Evolutionary conservation across 805 yeast genomes (phyloP).

Genomic region (Candida wancherniae): DNA sequence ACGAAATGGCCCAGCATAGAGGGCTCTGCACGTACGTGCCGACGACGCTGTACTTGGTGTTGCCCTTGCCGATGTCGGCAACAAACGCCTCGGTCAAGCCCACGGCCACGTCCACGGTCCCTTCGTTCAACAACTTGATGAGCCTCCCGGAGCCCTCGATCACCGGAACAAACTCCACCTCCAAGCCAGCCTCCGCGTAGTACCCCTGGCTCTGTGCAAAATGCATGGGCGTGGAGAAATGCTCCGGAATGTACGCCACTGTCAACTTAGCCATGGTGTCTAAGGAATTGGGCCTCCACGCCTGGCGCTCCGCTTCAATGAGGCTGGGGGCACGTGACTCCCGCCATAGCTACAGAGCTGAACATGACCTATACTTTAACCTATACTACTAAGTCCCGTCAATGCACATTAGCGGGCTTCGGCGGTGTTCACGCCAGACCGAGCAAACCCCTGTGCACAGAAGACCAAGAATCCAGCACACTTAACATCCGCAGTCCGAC

Average conservation of each 20-base stretch:
- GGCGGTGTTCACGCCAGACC: too few relatives aligned
- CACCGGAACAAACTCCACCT: slow-evolving; percentile 60
- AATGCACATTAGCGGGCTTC: too few relatives aligned
- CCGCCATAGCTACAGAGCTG: too few relatives aligned
- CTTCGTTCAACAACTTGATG: slow-evolving; percentile 62
- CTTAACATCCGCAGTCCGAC: slow-evolving; percentile 18
- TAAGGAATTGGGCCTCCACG: too few relatives aligned
- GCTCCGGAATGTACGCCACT: slow-evolving; percentile 89
- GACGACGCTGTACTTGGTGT: slow-evolving; percentile 55
- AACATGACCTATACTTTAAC: too few relatives aligned
- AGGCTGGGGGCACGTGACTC: too few relatives aligned
- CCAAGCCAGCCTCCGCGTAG: slow-evolving; percentile 45
- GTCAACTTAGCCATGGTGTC: slow-evolving; percentile 23
- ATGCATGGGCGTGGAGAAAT: slow-evolving; percentile 81
- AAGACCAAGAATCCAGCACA: too few relatives aligned
- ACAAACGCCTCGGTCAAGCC: slow-evolving; percentile 92
- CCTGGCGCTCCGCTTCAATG: too few relatives aligned
- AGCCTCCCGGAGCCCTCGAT: slow-evolving; percentile 88
- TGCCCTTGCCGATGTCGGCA: slow-evolving; percentile 73
- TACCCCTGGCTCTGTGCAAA: slow-evolving; percentile 61
- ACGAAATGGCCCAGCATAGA: slow-evolving; percentile 83
- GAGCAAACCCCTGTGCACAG: too few relatives aligned
- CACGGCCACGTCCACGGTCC: slow-evolving; percentile 71
- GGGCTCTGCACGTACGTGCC: slow-evolving; percentile 88
- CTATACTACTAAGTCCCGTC: too few relatives aligned